Percentiles rank a stretch among this genome's conserved stretches.
Conservation (phyloP, 352 stramenopile species). For the Phytophthora cajani region DNA sequence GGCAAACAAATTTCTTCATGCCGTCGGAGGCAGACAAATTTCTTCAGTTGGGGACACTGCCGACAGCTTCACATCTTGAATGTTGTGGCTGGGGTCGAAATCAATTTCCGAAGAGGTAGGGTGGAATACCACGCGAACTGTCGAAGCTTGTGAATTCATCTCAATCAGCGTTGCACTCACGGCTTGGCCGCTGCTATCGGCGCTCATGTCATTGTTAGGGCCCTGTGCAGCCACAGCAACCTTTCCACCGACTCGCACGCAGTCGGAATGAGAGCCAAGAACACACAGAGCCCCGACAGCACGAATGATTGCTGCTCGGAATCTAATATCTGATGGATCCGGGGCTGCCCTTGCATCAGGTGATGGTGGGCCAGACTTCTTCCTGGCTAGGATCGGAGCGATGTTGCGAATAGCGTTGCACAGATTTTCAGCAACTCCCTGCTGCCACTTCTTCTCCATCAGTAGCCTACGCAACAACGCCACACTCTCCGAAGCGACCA, state of each 20-base stretch:
- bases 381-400: constrained; percentile 58
- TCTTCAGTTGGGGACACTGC: constrained; percentile 81
- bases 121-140: constrained; percentile 83
- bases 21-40: constrained; percentile 65
- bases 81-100: constrained; percentile 82
- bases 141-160: constrained; percentile 65
- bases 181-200: constrained; percentile 47
- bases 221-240: constrained; percentile 71
- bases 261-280: constrained; percentile 84
- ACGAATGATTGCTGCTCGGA: constrained; percentile 77
- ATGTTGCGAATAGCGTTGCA: constrained; percentile 80
- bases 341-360: constrained; percentile 4
- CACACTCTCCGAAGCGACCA: constrained; percentile 84
- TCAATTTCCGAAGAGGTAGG: constrained; percentile 54
- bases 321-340: constrained; percentile 64
- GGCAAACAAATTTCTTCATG: constrained; percentile 80
- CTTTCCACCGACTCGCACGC: constrained; percentile 80
- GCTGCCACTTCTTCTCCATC: constrained; percentile 68
- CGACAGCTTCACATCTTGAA: constrained; percentile 80
- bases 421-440: constrained; percentile 69
- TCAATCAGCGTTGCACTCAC: constrained; percentile 81
- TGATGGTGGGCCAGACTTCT: constrained; percentile 35
- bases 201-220: constrained; percentile 27
- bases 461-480: constrained; percentile 77
- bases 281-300: constrained; percentile 85